Evolutionary conservation across 179 eudicot genomes (phyloP), one percentile per base, ranked within the genome.

Genomic region (Vitellaria paradoxa): DNA sequence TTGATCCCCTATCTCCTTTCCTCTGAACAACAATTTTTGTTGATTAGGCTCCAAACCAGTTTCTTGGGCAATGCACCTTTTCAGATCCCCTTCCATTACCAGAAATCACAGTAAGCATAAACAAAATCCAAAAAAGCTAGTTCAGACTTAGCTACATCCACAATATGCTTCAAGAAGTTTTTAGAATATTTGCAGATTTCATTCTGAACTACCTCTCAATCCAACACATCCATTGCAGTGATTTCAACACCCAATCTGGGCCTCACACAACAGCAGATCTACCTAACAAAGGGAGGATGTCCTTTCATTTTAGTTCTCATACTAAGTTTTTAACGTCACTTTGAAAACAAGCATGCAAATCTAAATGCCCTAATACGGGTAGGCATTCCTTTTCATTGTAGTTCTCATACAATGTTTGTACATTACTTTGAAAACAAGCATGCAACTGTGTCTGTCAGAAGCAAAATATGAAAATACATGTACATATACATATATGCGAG

Each of bases 1-100:
- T 40, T 79, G 61, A 77, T 93, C 91, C 62, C 84, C 95, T 79
- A 86, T 90, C 81, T 89, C 93, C 75, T 89, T 89, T 78, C 92
- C 96, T 77, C 92, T 86, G 85, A 93, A 89, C 79, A 85, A 84
- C 59, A 93, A 79, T 45, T 77, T 89, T 68, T 89, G 91, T 60
- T 81, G 87, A 81, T 86, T 79, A 26, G 92, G 93, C 42, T 91
- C 89, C 84, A 93, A 73, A 21, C 88, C 90, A 14, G 84, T 85
- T 81, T 72, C 71, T 74, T 62, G 85, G 37, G 88, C 88, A 81
- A 90, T 85, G 75, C 87, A 65, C 42, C 65, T 78, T 86, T 93
- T 92, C 82, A 93, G 73, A 68, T 93, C 84, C 75, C 90, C 97
- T 93, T 79, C 13, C 56, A 77, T 77, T 11, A 68, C 9, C 3